These are phyloP conservation scores for Acanthamoeba lenticulata DNA, from an alignment of 208 protist species.

Conservation along the genomic window DNA sequence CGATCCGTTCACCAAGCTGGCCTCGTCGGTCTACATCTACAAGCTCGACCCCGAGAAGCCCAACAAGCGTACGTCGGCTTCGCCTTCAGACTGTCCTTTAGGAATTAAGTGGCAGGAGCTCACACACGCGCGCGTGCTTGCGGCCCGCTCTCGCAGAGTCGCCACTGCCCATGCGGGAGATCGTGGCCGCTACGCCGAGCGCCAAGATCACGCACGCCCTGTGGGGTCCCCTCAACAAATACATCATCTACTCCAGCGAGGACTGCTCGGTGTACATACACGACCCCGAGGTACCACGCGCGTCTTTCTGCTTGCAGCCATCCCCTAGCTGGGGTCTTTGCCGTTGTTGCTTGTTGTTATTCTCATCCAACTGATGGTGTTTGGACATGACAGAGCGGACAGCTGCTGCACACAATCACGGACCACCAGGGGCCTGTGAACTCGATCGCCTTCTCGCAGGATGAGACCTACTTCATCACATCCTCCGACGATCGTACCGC, in stretches of 20 bases:
- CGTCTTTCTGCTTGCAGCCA: neutral
- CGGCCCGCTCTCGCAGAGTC: neutral
- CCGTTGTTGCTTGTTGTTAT: neutral
- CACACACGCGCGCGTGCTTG: no score
- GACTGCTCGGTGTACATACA: constrained; percentile 94
- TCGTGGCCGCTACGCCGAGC: constrained; percentile 25
- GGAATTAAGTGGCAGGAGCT: neutral
- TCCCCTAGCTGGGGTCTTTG: neutral
- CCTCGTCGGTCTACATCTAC: constrained; percentile 92
- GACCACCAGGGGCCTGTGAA: constrained; percentile 85
- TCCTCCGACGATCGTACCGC: constrained; percentile 95
- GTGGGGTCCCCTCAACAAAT: constrained; percentile 97
- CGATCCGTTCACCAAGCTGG: constrained; percentile 88
- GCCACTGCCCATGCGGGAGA: constrained; percentile 33
- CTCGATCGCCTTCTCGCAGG: constrained; percentile 91
- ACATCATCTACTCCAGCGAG: constrained; percentile 93
- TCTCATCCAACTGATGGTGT: neutral
- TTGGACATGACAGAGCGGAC: constrained; percentile 67
- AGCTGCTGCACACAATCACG: constrained; percentile 60
- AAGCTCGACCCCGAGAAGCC: constrained; percentile 82
- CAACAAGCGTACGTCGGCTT: constrained; percentile 13
- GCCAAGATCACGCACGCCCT: constrained; percentile 90
- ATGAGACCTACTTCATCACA: constrained; percentile 94
- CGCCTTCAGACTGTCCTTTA: neutral
- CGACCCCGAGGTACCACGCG: constrained; percentile 80